Evolutionary conservation across 805 yeast genomes (phyloP), one percentile per base, ranked within the genome.

Genomic region (Candida pini): DNA sequence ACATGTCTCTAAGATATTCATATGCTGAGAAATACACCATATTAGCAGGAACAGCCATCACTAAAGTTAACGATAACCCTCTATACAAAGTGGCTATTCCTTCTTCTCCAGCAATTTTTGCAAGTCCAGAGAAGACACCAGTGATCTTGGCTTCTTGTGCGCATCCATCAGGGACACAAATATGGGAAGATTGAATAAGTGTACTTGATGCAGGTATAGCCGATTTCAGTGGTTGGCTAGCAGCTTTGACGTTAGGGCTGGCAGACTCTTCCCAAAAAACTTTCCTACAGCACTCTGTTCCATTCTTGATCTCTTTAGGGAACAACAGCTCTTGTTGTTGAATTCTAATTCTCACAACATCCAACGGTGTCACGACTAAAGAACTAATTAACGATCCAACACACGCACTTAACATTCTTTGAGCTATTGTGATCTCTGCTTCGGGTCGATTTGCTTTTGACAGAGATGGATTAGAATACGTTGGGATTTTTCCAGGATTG

Each of bases 21-120:
- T 92, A 92, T 0, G 97, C 96, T 2, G 94, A 83, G 62, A 87
- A 92, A 57, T 92, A 92, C 5, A 92, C 89, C 40, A 92, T 83
- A 48, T 90, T 92, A 1, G 96, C 73, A 1, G 98, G 98, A 1
- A 89, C 70, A 0, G 96, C 86, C 95, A 92, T 92, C 10, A 82
- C 38, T 14, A 92, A 61, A 1, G 95, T 86, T 20, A 90, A 56
- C 0, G 90, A 74, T 7, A 92, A 68, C 0, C 98, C 98, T 35
- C 97, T 66, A 90, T 96, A 92, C 13, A 92, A 64, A 0, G 96
- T 80, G 1, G 67, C 32, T 0, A 76, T 18, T 0, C 98, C 98
- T 58, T 92, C 98, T 18, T 72, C 65, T 20, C 68, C 59, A 4
- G 78, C 70, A 28, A 90, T 88, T 28, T 73, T 70, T 2, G 62